A percentile compares a stretch with the other conserved stretches of the same genome.
These are phyloP conservation scores for Rhazya stricta DNA, from an alignment of 257 asterid genomes.

Conservation along the genomic window DNA sequence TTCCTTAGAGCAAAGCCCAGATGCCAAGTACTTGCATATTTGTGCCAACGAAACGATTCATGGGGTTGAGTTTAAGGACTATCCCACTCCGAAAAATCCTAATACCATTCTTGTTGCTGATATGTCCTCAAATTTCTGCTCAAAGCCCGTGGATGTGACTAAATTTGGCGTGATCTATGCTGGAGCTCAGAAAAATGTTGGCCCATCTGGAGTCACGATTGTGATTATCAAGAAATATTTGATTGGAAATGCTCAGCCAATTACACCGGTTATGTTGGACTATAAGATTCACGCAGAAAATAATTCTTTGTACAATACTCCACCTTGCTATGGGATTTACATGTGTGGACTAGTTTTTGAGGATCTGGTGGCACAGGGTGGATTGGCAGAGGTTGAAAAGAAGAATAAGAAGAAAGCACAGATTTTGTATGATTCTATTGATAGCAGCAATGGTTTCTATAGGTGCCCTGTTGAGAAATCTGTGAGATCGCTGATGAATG, in stretches of 20 bases:
- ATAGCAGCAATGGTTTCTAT: constrained; percentile 71
- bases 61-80: constrained; percentile 83
- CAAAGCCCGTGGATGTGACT: constrained; percentile 76
- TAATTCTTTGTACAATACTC: constrained; percentile 81
- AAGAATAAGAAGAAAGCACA: constrained; percentile 66
- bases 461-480: constrained; percentile 81
- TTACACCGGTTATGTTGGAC: constrained; percentile 83
- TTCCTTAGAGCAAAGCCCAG: constrained; percentile 48
- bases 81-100: constrained; percentile 51
- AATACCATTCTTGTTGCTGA: constrained; percentile 67
- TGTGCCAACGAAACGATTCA: constrained; percentile 96
- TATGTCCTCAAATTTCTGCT: constrained; percentile 93
- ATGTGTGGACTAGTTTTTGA: constrained; percentile 93
- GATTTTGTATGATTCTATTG: constrained; percentile 68
- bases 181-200: constrained; percentile 98
- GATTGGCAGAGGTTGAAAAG: constrained; percentile 72
- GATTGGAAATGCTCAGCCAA: constrained; percentile 65
- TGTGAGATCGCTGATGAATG: constrained; percentile 92
- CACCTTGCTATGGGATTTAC: constrained; percentile 89
- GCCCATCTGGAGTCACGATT: constrained; percentile 94
- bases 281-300: constrained; percentile 89
- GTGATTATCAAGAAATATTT: constrained; percentile 65
- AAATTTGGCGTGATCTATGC: constrained; percentile 80
- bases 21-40: constrained; percentile 71
- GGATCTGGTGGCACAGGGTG: constrained; percentile 84